phyloP scores from a whole-genome alignment of 176 grass and related monocot species.

The Microstegium vimineum region DNA sequence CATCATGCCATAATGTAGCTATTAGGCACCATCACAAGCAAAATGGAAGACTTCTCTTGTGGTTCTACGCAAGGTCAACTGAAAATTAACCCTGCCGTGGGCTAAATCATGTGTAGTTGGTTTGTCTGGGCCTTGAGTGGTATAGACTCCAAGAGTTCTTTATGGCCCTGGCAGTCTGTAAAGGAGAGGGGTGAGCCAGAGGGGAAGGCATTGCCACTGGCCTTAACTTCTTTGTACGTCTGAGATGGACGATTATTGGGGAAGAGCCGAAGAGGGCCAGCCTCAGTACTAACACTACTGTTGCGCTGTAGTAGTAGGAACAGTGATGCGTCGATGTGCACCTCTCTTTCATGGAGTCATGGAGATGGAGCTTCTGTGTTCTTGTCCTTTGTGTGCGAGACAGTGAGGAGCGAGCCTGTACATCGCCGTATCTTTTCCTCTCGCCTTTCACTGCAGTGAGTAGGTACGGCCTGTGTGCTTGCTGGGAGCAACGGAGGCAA shows the following conservation, averaged over 20 bases:
- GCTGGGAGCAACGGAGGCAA: constrained; percentile 38
- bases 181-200: constrained; percentile 32
- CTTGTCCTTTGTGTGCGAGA: constrained; percentile 42
- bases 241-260: constrained; percentile 57
- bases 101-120: constrained; percentile 42
- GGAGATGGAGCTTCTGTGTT: constrained; percentile 31
- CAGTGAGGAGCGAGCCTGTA: constrained; percentile 1
- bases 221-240: constrained; percentile 54
- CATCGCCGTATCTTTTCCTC: constrained; percentile 10
- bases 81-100: constrained; percentile 36
- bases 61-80: constrained; percentile 25
- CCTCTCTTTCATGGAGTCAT: neutral
- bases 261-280: constrained; percentile 9
- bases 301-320: constrained; percentile 34
- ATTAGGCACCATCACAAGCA: neutral
- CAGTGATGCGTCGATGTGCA: constrained; percentile 35
- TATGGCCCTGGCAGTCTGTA: constrained; percentile 60
- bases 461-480: constrained; percentile 41
- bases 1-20: constrained; percentile 10
- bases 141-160: constrained; percentile 62
- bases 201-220: constrained; percentile 29
- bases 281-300: constrained; percentile 43
- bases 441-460: constrained; percentile 47
- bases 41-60: neutral
- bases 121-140: constrained; percentile 51